Percentiles rank a stretch among this genome's conserved stretches.
These are phyloP conservation scores for Serendipita sp. DNA, from an alignment of 768 basidiomycete genomes.

Conservation along the genomic window DNA sequence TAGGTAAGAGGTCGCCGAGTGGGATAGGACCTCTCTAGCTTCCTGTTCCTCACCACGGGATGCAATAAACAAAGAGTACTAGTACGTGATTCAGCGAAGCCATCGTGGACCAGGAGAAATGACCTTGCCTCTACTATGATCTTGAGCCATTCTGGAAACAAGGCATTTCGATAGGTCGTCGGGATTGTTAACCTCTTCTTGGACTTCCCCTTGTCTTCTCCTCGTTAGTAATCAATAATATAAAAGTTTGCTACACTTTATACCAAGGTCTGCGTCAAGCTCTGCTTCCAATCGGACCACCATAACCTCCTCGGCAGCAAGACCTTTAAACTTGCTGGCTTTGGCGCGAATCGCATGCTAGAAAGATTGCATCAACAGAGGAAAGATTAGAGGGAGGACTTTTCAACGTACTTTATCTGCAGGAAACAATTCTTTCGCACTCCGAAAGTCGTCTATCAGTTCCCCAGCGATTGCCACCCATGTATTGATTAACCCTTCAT, in stretches of 20 bases:
- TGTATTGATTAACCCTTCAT: constrained; percentile 38
- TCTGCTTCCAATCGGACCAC: constrained; percentile 60
- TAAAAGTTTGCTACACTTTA: constrained; percentile 41
- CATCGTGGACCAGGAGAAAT: background rate
- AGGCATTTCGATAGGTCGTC: constrained; percentile 62
- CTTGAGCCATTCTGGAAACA: constrained; percentile 70
- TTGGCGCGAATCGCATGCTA: background rate
- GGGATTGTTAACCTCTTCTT: constrained; percentile 19
- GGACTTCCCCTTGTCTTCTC: constrained; percentile 17
- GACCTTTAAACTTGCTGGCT: constrained; percentile 14
- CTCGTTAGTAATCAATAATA: constrained; percentile 12
- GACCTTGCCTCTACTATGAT: constrained; percentile 30
- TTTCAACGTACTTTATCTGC: constrained; percentile 46
- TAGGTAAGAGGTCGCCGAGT: background rate
- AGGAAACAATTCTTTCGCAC: constrained; percentile 70
- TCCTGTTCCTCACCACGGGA: background rate
- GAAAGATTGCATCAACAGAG: background rate
- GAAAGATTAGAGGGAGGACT: background rate
- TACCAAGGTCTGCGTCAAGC: constrained; percentile 25
- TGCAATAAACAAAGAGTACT: background rate
- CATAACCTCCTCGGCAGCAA: constrained; percentile 54
- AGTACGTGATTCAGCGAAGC: background rate
- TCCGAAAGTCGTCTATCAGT: constrained; percentile 75
- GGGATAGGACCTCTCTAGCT: background rate
- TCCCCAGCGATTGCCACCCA: constrained; percentile 78